Conservation (phyloP, 352 stramenopile genomes). For the Phytophthora macrochlamydospora region DNA sequence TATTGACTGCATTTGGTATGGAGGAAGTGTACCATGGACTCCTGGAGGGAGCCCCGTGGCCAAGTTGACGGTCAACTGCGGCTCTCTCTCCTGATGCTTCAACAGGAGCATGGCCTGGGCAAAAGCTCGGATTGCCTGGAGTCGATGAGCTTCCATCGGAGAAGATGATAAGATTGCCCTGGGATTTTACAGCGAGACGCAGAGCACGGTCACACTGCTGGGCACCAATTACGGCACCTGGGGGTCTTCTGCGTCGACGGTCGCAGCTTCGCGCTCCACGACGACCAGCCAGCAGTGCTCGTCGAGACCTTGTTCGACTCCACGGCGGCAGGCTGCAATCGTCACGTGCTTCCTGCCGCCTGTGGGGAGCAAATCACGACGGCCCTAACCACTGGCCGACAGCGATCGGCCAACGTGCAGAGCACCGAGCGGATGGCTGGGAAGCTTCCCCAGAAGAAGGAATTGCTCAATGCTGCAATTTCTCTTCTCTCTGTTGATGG, state of each 20-base stretch:
- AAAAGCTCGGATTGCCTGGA: too few species aligned
- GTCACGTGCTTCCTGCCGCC: constrained; percentile 1
- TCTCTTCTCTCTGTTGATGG: constrained; percentile 19
- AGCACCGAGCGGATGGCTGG: neutral
- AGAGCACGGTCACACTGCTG: neutral
- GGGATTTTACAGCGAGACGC: neutral
- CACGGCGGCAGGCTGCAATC: neutral
- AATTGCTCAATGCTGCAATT: neutral
- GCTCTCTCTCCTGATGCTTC: constrained; percentile 7
- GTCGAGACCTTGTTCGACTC: neutral
- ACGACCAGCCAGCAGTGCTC: neutral
- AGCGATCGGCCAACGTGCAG: neutral
- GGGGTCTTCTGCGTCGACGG: too few species aligned
- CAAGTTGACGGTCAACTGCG: neutral
- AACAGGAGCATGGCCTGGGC: constrained; percentile 16
- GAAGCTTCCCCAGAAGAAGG: constrained; percentile 7
- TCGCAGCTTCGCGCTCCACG: too few species aligned
- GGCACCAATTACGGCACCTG: neutral
- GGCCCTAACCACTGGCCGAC: neutral
- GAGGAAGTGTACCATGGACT: neutral
- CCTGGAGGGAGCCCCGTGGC: neutral
- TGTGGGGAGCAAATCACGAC: neutral
- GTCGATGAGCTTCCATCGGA: too few species aligned
- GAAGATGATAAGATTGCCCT: neutral
- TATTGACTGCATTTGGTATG: too few species aligned